Base-by-base conservation (phyloP, 805 yeast genomes). In the Candida krabiensis region DNA sequence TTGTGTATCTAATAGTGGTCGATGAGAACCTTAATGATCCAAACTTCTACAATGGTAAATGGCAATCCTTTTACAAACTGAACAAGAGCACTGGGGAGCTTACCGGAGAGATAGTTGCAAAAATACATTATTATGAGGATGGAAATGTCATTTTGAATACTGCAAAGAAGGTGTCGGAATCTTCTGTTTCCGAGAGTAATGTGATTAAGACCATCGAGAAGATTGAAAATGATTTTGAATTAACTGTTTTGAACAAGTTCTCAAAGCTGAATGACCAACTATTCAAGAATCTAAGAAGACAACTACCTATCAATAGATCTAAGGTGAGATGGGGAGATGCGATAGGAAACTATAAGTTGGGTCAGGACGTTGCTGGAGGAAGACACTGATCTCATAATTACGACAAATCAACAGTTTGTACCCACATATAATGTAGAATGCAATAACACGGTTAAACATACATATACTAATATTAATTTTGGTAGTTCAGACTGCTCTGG, bases 251-350 rank as follows among this genome's bases (percentile, higher is more conserved):
- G 51, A 70, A 66, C 40, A 71, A 83, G 43, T 85, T 91, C 53
- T 67, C 74, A 21, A 76, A 77, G 19, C 71, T 91, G 56, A 91
- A 91, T 61, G 95, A 88, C 47, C 72, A 72, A 37, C 76, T 80
- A 46, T 91, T 93, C 69, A 93, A 91, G 65, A 74, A 75, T 43
- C 73, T 91, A 51, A 78, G 99, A 66, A 82, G 99, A 63, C 87
- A 87, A 60, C 70, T 91, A 46, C 99, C 99, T 6, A 82, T 91
- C 15, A 91, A 96, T 15, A 76, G 96, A 58, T 77, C 96, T 13
- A 89, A 85, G 60, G 83, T 91, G 54, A 86, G 87, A 60, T 91
- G 99, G 99, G 96, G 96, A 21, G 86, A 79, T 56, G 87, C 96
- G 9, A 86, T 88, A 51, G 95, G 95, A 13, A 86, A 82, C 58